A percentile compares a stretch with the other conserved stretches of the same genome.
Evolutionary conservation across 2,329 filamentous ascomycete species (phyloP).

Genomic region (Trichoderma sp.): DNA sequence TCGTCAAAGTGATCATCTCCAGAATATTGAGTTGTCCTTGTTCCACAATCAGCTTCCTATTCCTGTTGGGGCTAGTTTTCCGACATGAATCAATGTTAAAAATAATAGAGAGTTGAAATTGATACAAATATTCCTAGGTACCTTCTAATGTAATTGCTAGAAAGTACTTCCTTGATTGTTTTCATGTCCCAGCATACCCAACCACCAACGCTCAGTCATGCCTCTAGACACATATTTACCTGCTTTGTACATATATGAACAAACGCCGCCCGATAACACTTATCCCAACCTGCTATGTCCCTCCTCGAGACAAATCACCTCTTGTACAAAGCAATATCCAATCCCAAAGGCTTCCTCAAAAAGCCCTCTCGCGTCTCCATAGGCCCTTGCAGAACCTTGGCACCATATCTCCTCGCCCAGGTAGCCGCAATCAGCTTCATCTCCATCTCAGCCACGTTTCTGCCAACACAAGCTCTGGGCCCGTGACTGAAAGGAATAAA

Average conservation of each 20-base stretch:
- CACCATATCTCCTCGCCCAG: conserved; percentile 56
- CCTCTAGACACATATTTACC: neutral
- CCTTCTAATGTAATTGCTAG: neutral
- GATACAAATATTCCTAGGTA: neutral
- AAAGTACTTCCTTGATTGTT: neutral
- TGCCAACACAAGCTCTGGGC: conserved; percentile 69
- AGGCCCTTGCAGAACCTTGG: conserved; percentile 53
- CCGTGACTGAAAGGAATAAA: conserved; percentile 77
- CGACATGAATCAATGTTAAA: neutral
- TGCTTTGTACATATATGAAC: neutral
- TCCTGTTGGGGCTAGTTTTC: neutral
- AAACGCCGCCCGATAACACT: neutral
- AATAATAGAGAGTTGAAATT: neutral
- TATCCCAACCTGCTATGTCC: neutral
- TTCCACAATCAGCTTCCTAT: neutral
- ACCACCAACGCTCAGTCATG: neutral
- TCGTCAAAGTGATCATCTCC: neutral
- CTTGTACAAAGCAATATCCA: conserved; percentile 46
- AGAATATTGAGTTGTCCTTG: neutral
- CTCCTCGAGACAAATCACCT: conserved; percentile 23
- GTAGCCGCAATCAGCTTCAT: conserved; percentile 75
- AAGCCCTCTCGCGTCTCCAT: conserved; percentile 82
- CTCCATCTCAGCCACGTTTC: conserved; percentile 89
- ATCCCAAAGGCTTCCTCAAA: conserved; percentile 72
- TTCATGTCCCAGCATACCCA: neutral